These are phyloP conservation scores for Austroboletus eburneus DNA, from an alignment of 768 basidiomycete genomes.

Conservation along the genomic window DNA sequence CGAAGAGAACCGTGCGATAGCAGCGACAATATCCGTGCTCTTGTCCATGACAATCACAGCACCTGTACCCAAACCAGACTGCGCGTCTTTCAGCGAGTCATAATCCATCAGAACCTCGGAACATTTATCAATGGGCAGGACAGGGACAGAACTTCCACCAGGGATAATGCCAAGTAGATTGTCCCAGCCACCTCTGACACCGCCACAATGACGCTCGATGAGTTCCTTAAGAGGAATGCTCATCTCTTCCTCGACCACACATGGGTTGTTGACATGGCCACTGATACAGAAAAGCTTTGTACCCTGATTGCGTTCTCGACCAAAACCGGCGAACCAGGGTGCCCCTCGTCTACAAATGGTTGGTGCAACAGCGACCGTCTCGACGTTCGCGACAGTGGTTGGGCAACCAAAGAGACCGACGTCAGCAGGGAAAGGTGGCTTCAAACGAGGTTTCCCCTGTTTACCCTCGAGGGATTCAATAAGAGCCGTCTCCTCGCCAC, in stretches of 20 bases:
- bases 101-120: constrained; percentile 96
- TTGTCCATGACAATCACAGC: constrained; percentile 99
- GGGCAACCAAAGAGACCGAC: constrained; percentile 98
- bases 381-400: constrained; percentile 96
- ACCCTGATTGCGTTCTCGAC: constrained; percentile 87
- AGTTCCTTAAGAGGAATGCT: constrained; percentile 92
- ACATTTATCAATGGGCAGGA: constrained; percentile 79
- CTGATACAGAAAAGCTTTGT: constrained; percentile 98
- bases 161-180: constrained; percentile 96
- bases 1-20: constrained; percentile 90
- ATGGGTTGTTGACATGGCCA: constrained; percentile 97
- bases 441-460: constrained; percentile 95
- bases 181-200: constrained; percentile 92
- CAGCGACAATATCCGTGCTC: constrained; percentile 89
- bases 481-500: constrained; percentile 96
- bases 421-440: constrained; percentile 98
- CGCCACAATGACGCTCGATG: constrained; percentile 95
- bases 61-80: constrained; percentile 95
- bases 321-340: constrained; percentile 90
- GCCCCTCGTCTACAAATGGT: constrained; percentile 91
- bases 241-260: constrained; percentile 99
- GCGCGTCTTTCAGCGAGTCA: constrained; percentile 93
- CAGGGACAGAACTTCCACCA: constrained; percentile 91
- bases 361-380: constrained; percentile 96
- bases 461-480: constrained; percentile 98